Evolutionary conservation across 345 rosid genomes (phyloP).

Genomic region (Lumnitzera racemosa): DNA sequence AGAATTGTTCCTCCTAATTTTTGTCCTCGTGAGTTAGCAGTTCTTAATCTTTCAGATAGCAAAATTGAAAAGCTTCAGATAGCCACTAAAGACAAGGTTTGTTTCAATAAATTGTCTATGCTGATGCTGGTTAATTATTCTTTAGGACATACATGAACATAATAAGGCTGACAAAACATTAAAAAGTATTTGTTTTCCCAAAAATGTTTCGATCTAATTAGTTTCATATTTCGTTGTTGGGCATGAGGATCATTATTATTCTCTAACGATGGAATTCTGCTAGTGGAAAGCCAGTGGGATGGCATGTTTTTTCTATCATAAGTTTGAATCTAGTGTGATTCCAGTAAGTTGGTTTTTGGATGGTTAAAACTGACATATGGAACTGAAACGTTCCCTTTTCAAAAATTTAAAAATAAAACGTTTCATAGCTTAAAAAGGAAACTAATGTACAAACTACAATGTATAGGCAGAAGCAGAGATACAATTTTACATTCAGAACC

Average conservation of each 20-base stretch:
- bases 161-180: too few relatives aligned
- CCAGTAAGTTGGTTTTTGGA: background rate
- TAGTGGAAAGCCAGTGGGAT: background rate
- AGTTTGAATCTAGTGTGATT: background rate
- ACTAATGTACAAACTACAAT: background rate
- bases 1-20: slow-evolving; percentile 34
- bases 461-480: background rate
- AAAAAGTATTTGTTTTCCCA: too few relatives aligned
- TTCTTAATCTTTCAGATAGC: slow-evolving; percentile 72
- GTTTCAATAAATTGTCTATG: background rate
- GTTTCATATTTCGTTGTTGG: too few relatives aligned
- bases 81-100: slow-evolving; percentile 19
- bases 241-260: too few relatives aligned
- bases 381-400: background rate
- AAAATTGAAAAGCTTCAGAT: slow-evolving; percentile 28
- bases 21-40: slow-evolving; percentile 33
- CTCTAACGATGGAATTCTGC: background rate
- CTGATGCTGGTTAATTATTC: too few relatives aligned
- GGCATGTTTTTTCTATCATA: background rate
- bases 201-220: too few relatives aligned
- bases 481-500: background rate
- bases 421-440: background rate
- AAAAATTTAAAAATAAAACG: too few relatives aligned
- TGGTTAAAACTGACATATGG: background rate
- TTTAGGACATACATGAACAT: too few relatives aligned